phyloP scores from a whole-genome alignment of 2,329 filamentous ascomycete genomes.

The Fusarium penzigii region DNA sequence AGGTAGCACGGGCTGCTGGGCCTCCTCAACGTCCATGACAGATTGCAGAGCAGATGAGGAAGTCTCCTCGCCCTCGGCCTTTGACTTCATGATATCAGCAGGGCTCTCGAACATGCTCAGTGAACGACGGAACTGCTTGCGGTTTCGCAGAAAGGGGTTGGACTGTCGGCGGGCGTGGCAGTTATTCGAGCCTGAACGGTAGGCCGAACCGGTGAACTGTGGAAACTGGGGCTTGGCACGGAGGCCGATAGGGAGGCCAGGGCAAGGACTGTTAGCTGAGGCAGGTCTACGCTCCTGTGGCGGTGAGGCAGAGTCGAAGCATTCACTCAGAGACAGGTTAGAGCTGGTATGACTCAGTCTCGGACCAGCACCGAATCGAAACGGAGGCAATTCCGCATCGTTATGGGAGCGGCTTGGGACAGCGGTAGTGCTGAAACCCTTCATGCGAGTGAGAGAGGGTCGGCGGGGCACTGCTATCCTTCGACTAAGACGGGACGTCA shows the following conservation, averaged over 20 bases:
- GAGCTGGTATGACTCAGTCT: constrained; percentile 31
- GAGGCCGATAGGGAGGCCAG: constrained; percentile 57
- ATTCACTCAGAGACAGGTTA: constrained; percentile 71
- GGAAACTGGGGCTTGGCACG: constrained; percentile 67
- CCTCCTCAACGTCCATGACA: constrained; percentile 81
- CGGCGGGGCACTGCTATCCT: constrained; percentile 69
- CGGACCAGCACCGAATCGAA: constrained; percentile 65
- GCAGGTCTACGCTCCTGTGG: constrained; percentile 67
- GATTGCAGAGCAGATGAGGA: constrained; percentile 57
- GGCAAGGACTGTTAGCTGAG: constrained; percentile 60
- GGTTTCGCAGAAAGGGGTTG: constrained; percentile 71
- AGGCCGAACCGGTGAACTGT: constrained; percentile 53
- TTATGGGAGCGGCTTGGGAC: constrained; percentile 60
- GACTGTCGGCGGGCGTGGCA: constrained; percentile 71
- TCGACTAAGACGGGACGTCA: constrained; percentile 48
- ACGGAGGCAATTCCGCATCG: constrained; percentile 69
- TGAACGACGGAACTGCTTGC: constrained; percentile 88
- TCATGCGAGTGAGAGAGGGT: constrained; percentile 73
- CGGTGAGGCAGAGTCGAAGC: constrained; percentile 74
- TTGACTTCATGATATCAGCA: constrained; percentile 81
- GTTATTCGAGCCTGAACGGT: constrained; percentile 71
- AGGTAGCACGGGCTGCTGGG: constrained; percentile 73
- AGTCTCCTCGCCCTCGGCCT: constrained; percentile 58
- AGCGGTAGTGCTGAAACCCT: constrained; percentile 70
- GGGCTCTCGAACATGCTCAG: constrained; percentile 98